Conservation (phyloP, 371 early-diverging fungal genomes). For the Mycotypha africana region DNA sequence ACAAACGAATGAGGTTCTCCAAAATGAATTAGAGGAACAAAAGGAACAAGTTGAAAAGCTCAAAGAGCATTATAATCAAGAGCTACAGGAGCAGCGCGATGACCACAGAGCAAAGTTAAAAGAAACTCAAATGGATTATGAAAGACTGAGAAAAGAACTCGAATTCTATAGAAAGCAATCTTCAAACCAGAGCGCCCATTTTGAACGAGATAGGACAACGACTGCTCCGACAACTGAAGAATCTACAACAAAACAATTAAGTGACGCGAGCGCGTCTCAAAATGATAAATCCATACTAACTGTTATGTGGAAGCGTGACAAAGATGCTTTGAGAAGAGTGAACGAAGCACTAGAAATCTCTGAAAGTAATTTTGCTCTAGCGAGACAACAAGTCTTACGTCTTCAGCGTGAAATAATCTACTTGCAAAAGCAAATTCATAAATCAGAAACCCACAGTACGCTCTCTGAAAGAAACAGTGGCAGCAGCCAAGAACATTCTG, state of each 20-base stretch:
- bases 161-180: too few relatives aligned
- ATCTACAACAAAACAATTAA: too few relatives aligned
- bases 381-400: constrained; percentile 6
- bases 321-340: constrained; percentile 3
- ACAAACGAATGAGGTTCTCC: neutral
- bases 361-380: constrained; percentile 8
- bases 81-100: too few relatives aligned
- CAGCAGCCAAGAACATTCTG: neutral
- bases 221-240: too few relatives aligned
- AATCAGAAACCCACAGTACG: neutral
- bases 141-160: too few relatives aligned
- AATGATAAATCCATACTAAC: constrained; percentile 6
- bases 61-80: neutral
- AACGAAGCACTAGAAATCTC: constrained; percentile 13
- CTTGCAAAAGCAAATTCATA: constrained; percentile 5
- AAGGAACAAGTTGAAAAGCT: neutral
- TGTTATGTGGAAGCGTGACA: constrained; percentile 16
- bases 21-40: neutral
- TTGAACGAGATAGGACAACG: too few relatives aligned
- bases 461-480: neutral
- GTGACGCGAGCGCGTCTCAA: too few relatives aligned
- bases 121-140: too few relatives aligned
- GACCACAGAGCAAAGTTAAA: too few relatives aligned
- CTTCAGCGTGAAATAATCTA: constrained; percentile 12
- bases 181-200: too few relatives aligned